Base-by-base conservation (phyloP, 1,139 yeast genomes). In the Protomyces arabidopsidicola region DNA sequence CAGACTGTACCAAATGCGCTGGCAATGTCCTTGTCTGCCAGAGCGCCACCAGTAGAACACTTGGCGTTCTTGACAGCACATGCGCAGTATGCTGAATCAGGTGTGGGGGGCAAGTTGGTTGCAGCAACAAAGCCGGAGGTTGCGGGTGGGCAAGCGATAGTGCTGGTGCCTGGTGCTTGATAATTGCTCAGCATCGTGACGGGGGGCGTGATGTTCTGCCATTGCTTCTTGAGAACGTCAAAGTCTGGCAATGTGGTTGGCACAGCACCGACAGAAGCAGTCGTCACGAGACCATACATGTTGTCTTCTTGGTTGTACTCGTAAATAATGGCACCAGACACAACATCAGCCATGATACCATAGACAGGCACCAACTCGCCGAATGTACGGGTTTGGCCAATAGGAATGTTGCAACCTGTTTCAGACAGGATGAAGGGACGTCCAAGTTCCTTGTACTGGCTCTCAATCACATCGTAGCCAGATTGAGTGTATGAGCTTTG, bases 261-360 rank as follows among this genome's bases (percentile, higher is more conserved):
- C 31, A 72, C 67, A 64, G 80, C 80, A 38, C 71, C 70, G 10
- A 71, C 70, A 14, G 52, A 45, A 61, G 77, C 77, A 64, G 87
- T 76, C 31, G 80, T 56, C 53, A 93, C 96, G 52, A 93, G 78
- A 0, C 98, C 98, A 75, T 93, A 93, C 72, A 88, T 84, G 72
- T 90, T 90, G 31, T 87, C 83, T 72, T 90, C 98, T 74, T 90
- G 93, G 1, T 95, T 83, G 75, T 82, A 93, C 74, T 93, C 98
- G 73, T 93, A 93, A 1, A 90, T 95, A 65, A 93, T 78, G 0
- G 98, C 98, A 8, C 98, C 98, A 66, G 93, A 84, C 74, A 90
- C 91, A 2, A 87, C 90, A 42, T 81, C 80, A 45, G 85, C 78
- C 97, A 93, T 90, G 67, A 86, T 83, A 1, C 95, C 86, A 74